These are phyloP conservation scores for Phytopythium oedochilum DNA, from an alignment of 352 stramenopile genomes.

Conservation along the genomic window DNA sequence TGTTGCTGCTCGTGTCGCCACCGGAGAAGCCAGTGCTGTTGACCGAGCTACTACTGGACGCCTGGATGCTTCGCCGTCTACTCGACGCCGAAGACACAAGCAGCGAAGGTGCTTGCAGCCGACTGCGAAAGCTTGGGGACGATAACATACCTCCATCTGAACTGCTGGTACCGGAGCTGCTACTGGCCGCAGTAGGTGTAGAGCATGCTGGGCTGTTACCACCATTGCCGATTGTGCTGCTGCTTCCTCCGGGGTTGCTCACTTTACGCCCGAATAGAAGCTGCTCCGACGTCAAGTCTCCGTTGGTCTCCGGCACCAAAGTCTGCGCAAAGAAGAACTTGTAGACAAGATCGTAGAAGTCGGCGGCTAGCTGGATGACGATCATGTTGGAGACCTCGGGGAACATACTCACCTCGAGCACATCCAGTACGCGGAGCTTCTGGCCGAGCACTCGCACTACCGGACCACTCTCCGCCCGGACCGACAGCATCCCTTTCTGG, in stretches of 20 bases:
- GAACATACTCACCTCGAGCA: slow-evolving; percentile 81
- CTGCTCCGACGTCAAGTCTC: slow-evolving; percentile 40
- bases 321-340: slow-evolving; percentile 84
- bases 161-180: neutral
- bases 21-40: neutral
- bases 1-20: neutral
- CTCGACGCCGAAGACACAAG: neutral
- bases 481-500: slow-evolving; percentile 69
- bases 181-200: neutral
- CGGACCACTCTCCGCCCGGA: slow-evolving; percentile 71
- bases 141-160: neutral
- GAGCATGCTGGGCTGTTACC: slow-evolving; percentile 5
- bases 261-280: slow-evolving; percentile 56
- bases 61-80: neutral
- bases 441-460: slow-evolving; percentile 58
- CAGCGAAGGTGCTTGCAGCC: neutral
- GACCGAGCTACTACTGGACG: neutral
- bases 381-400: slow-evolving; percentile 81
- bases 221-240: neutral
- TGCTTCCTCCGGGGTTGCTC: slow-evolving; percentile 4
- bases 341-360: slow-evolving; percentile 82
- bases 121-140: slow-evolving; percentile 1
- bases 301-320: slow-evolving; percentile 11
- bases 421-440: slow-evolving; percentile 66
- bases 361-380: slow-evolving; percentile 71